Percentiles rank a stretch among this genome's conserved stretches.
Conservation (phyloP, 2,329 filamentous ascomycete species). For the Fusarium nygamai region DNA sequence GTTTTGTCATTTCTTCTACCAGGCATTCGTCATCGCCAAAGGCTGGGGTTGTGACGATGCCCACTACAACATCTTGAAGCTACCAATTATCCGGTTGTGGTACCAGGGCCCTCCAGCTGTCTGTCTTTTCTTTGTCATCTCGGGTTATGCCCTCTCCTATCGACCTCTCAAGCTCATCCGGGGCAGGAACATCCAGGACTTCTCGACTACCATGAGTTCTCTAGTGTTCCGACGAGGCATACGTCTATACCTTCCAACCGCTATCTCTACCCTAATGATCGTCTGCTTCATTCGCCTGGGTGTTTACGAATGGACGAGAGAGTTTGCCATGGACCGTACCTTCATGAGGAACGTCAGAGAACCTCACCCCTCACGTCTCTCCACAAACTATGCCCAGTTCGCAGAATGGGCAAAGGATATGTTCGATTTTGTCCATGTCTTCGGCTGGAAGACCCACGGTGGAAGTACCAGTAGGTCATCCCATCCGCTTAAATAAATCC, state of each 20-base stretch:
- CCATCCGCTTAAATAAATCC: neutral
- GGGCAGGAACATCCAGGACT: conserved; percentile 49
- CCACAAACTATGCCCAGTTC: conserved; percentile 53
- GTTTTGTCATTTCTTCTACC: conserved; percentile 67
- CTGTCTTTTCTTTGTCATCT: conserved; percentile 70
- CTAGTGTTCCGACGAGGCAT: conserved; percentile 62
- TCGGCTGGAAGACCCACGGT: conserved; percentile 59
- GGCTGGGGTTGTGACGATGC: conserved; percentile 57
- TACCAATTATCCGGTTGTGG: conserved; percentile 64
- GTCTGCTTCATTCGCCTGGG: conserved; percentile 57
- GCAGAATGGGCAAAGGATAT: conserved; percentile 59
- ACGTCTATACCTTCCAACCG: conserved; percentile 62
- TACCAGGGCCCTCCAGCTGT: conserved; percentile 67
- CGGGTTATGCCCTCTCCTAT: conserved; percentile 68
- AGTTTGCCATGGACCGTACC: conserved; percentile 54
- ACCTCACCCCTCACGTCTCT: conserved; percentile 54
- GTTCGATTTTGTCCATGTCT: conserved; percentile 62
- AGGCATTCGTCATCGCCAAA: conserved; percentile 61
- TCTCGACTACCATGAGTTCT: conserved; percentile 58
- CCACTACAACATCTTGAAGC: conserved; percentile 59
- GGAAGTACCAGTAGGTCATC: conserved; percentile 54
- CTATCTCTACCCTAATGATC: conserved; percentile 61
- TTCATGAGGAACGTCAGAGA: conserved; percentile 62
- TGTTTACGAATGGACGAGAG: conserved; percentile 59
- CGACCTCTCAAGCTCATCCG: conserved; percentile 60